These are phyloP conservation scores for Nannochloris sp. DNA, from an alignment of 139 green algal species.

Conservation along the genomic window DNA sequence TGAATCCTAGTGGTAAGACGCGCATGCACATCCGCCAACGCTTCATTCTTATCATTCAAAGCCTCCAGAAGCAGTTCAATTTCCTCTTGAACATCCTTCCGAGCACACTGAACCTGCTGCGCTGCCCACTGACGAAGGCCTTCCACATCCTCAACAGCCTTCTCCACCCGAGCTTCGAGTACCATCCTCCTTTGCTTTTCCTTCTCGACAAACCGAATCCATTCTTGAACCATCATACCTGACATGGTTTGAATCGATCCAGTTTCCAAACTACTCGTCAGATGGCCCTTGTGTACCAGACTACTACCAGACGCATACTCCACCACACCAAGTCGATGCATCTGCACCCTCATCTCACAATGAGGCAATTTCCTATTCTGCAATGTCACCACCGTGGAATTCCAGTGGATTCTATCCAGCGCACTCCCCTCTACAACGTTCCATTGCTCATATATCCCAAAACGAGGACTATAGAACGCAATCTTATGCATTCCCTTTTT, in stretches of 20 bases:
- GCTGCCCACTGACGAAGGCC: slow-evolving; percentile 42
- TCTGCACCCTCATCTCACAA: slow-evolving; percentile 35
- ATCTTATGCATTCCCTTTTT: slow-evolving; percentile 39
- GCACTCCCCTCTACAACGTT: slow-evolving; percentile 27
- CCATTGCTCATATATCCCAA: slow-evolving; percentile 69
- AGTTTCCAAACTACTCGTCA: slow-evolving; percentile 6
- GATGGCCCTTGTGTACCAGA: neutral
- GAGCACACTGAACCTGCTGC: slow-evolving; percentile 43
- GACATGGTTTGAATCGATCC: slow-evolving; percentile 31
- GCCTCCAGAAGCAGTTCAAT: slow-evolving; percentile 27
- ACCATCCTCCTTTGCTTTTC: slow-evolving; percentile 41
- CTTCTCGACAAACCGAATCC: slow-evolving; percentile 53
- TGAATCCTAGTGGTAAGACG: slow-evolving; percentile 24
- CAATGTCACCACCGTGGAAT: slow-evolving; percentile 23
- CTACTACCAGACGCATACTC: neutral
- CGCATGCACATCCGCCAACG: slow-evolving; percentile 14
- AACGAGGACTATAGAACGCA: slow-evolving; percentile 57
- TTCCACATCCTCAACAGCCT: slow-evolving; percentile 33
- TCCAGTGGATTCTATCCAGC: slow-evolving; percentile 24
- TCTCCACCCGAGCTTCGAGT: slow-evolving; percentile 36
- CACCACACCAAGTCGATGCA: slow-evolving; percentile 35
- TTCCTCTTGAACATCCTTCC: slow-evolving; percentile 43
- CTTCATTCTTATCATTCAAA: slow-evolving; percentile 18
- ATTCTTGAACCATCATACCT: slow-evolving; percentile 41
- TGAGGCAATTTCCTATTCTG: slow-evolving; percentile 40